Base-by-base conservation (phyloP, 1,284 basidiomycete species). In the Tilletia setariae region DNA sequence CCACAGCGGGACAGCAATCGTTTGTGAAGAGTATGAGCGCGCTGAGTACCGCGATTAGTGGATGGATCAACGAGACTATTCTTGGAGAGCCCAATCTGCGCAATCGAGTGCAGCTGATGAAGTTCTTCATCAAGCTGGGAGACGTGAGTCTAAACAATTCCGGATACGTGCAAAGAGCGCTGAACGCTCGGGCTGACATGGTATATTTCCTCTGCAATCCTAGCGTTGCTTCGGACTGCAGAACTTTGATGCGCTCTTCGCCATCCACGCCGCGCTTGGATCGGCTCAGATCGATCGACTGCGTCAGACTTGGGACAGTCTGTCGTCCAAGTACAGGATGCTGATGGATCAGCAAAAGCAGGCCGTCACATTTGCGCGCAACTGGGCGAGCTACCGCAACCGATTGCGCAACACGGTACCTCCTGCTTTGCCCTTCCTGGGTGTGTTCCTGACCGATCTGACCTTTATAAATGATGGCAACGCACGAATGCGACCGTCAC, bases 381-480 rank as follows among this genome's bases (percentile, higher is more conserved):
- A 96, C 83, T 97, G 95, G 78, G 90, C 91, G 71, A 90, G 92
- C 77, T 99, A 99, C 83, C 91, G 95, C 66, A 87, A 88, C 65
- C 88, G 87, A 67, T 86, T 97, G 70, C 74, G 76, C 40, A 51
- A 63, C 25, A 74, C 75, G 9, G 53, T 70, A 2, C 74, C 79
- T 1, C 79, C 80, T 0, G 78, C 79, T 23, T 63, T 82, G 19
- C 80, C 80, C 4, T 82, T 81, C 70, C 68, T 80, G n/a, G 92
- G 92, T 56, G 85, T 94, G 25, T 93, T 93, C 82, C 85, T 94
- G 71, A 94, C 93, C 2, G 93, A 95, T 83, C 87, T 97, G 70
- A 98, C 94, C 1, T 98, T 98, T 84, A 94, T 93, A 76, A 89
- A 91, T 65, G 95, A 96, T 79, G 95, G 95, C 46, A 98, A 98